Conservation (phyloP, 495 filamentous ascomycete species). For the Aspergillus kassunensis region DNA sequence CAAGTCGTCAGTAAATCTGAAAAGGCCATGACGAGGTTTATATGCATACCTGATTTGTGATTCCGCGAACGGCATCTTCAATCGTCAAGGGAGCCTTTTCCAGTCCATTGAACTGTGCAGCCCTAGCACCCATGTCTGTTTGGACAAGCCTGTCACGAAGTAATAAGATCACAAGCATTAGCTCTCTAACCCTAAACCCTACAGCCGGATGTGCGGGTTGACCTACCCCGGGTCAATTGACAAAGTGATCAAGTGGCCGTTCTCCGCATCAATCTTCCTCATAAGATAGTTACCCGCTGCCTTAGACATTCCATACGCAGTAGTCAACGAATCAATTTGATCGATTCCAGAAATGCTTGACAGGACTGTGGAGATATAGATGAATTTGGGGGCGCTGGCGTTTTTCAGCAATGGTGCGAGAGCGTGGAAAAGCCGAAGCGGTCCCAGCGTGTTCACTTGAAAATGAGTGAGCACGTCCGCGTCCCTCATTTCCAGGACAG, state of each 20-base stretch:
- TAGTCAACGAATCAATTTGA: conserved; percentile 13
- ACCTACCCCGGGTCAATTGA: conserved; percentile 36
- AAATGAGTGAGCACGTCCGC: conserved; percentile 30
- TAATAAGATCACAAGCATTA: neutral
- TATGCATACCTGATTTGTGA: conserved; percentile 1
- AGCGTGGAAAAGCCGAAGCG: conserved; percentile 37
- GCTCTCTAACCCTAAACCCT: neutral
- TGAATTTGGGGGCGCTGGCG: conserved; percentile 28
- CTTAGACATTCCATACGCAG: conserved; percentile 37
- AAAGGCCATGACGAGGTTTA: neutral
- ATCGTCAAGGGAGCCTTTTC: conserved; percentile 18
- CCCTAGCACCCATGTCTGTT: conserved; percentile 20
- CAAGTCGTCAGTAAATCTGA: neutral
- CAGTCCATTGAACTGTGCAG: conserved; percentile 12
- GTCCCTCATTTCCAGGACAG: conserved; percentile 20
- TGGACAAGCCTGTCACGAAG: conserved; percentile 16
- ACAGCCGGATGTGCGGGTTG: too few relatives aligned
- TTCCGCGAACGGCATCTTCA: conserved; percentile 15
- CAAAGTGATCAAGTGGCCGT: conserved; percentile 29
- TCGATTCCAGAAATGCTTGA: conserved; percentile 27
- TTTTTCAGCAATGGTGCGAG: conserved; percentile 24
- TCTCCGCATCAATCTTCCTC: conserved; percentile 35
- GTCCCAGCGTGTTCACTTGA: conserved; percentile 38
- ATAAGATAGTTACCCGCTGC: conserved; percentile 36
- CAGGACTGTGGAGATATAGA: conserved; percentile 30